phyloP scores from a whole-genome alignment of 495 filamentous ascomycete genomes.

The Aspergillus bertholletiae region DNA sequence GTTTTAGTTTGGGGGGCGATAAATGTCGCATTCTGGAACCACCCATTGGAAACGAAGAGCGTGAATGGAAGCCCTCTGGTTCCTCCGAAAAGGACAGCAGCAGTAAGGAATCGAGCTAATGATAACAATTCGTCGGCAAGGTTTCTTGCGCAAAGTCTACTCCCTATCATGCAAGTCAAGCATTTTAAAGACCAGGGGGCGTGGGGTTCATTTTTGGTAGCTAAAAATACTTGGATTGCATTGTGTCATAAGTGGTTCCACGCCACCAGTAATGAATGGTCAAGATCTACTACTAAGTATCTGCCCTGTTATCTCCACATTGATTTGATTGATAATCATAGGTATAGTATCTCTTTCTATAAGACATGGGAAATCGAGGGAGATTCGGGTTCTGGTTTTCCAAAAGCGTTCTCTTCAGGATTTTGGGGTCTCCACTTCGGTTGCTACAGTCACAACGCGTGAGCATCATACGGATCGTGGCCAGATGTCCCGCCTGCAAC shows the following conservation, averaged over 20 bases:
- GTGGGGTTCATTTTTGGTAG: not conserved
- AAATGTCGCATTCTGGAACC: not conserved
- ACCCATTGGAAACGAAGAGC: no score
- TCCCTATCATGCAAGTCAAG: not conserved
- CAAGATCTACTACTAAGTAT: no score
- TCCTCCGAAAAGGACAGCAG: not conserved
- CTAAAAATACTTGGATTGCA: not conserved
- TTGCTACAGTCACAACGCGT: not conserved
- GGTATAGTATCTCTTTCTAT: not conserved
- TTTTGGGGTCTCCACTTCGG: not conserved
- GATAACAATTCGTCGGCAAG: not conserved
- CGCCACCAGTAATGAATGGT: not conserved
- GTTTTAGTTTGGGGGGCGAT: not conserved
- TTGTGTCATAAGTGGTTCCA: not conserved
- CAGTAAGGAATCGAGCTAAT: not conserved
- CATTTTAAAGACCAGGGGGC: not conserved
- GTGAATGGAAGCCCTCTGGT: no score
- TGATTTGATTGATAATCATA: no score
- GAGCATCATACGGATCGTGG: not conserved
- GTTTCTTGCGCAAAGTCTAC: not conserved
- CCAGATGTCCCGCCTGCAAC: no score
- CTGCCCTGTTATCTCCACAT: not conserved
- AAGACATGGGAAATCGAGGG: not conserved
- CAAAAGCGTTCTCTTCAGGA: no score
- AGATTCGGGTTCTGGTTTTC: no score